Conservation (phyloP, 148 eudicot species). For the Oxyria digyna region DNA sequence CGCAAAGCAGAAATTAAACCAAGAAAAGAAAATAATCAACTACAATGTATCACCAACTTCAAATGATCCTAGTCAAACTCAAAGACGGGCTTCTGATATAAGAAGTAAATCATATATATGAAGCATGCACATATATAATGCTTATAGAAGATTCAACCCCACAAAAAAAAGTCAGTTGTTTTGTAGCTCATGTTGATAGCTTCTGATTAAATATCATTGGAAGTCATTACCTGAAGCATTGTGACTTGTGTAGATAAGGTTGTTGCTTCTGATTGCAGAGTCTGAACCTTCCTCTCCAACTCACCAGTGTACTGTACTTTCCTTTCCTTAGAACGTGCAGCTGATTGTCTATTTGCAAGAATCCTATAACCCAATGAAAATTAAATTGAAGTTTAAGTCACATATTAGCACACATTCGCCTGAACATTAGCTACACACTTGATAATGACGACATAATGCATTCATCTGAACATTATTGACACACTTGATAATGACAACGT, state of each 20-base stretch:
- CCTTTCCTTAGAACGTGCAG: constrained; percentile 93
- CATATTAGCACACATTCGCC: neutral
- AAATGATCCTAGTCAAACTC: neutral
- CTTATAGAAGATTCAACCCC: neutral
- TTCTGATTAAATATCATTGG: neutral
- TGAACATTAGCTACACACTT: neutral
- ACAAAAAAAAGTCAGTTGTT: neutral
- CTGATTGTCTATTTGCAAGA: constrained; percentile 90
- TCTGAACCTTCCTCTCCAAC: constrained; percentile 92
- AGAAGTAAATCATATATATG: neutral
- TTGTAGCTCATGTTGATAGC: neutral
- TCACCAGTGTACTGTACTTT: constrained; percentile 72
- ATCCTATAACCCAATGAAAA: constrained; percentile 31
- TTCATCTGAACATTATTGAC: neutral
- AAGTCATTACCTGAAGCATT: constrained; percentile 20
- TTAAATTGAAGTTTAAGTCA: neutral
- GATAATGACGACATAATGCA: too few species aligned
- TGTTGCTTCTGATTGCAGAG: constrained; percentile 86
- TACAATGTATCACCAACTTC: neutral
- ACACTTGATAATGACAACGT: neutral
- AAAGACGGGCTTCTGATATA: neutral
- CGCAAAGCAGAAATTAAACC: neutral
- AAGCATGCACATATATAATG: neutral
- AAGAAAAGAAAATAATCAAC: neutral
- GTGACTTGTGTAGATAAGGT: constrained; percentile 91